Evolutionary conservation across 2,329 filamentous ascomycete species (phyloP), one percentile per base, ranked within the genome.

Genomic region (Scopulariopsis brevicaulis): DNA sequence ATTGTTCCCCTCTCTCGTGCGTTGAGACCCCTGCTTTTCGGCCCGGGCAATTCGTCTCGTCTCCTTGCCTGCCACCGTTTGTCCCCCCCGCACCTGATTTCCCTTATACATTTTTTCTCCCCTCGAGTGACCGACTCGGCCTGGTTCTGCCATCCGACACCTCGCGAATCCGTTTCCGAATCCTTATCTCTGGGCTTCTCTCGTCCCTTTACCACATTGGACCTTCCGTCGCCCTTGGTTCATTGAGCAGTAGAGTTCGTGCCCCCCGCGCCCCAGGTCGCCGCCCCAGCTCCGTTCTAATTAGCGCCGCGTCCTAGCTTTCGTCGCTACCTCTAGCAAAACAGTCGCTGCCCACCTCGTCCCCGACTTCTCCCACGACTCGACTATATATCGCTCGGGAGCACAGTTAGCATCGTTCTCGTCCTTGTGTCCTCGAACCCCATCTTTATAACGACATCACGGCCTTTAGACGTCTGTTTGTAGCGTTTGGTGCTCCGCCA

Each of bases 51-150:
- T 25, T 46, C 48, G 25, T 57, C 28, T 32, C 28, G 4, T 53
- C 15, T 48, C 46, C 46, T 48, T 57, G 34, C n/a, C 32, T 43
- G 53, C 22, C 48, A 50, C 60, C 61, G 59, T 57, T 62, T 62
- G 62, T 34, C 54, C n/a, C 60, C 52, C 20, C 20, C 24, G 52
- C 40, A 50, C 48, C 55, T 61, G 11, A 11, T 22, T 59, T 56
- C 59, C 58, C 55, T 59, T 58, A 58, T 62, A 62, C 59, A 37
- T 53, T 58, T 56, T 55, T 57, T 55, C 22, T 50, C 46, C n/a
- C 43, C 43, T 50, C 46, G 22, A 50, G 46, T 24, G 24, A 46
- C 40, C 40, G 40, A 22, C 20, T 50, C 46, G 46, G 24, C n/a
- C 22, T 50, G 46, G 20, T 3, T 24, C 46, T 20, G n/a, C 22